These are phyloP conservation scores for Carpinus fangiana DNA, from an alignment of 306 rosid species.

Conservation along the genomic window DNA sequence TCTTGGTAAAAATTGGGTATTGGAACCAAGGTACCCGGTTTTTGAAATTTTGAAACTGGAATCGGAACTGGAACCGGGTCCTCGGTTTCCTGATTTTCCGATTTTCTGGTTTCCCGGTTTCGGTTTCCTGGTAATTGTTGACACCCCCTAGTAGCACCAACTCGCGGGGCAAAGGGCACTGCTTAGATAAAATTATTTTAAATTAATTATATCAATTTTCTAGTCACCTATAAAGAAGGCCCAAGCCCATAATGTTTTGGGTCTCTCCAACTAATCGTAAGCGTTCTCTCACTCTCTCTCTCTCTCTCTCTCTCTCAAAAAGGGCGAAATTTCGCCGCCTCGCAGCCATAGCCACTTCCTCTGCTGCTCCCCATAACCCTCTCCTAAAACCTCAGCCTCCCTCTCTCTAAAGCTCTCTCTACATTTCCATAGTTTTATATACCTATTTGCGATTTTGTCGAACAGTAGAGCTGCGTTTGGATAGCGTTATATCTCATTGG, in stretches of 20 bases:
- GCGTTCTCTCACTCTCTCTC: background rate
- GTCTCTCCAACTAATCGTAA: background rate
- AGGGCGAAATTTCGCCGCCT: slow-evolving; percentile 52
- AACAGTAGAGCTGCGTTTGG: background rate
- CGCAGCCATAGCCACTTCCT: slow-evolving; percentile 37
- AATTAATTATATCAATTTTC: too few species aligned
- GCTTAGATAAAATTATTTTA: too few species aligned
- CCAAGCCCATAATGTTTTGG: slow-evolving; percentile 18
- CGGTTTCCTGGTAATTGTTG: too few species aligned
- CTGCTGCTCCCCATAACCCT: slow-evolving; percentile 9
- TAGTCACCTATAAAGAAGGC: background rate
- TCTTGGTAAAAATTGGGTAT: too few species aligned
- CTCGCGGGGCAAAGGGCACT: too few species aligned
- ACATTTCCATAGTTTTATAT: background rate
- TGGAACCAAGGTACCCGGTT: too few species aligned
- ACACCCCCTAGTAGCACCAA: too few species aligned
- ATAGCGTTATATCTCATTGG: slow-evolving; percentile 17
- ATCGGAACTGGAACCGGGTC: too few species aligned
- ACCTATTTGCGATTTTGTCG: background rate
- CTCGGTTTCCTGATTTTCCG: too few species aligned
- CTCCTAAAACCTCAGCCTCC: slow-evolving; percentile 24
- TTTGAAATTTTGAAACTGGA: too few species aligned
- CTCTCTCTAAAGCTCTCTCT: slow-evolving; percentile 14
- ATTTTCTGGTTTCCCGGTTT: too few species aligned
- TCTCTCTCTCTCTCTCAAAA: slow-evolving; percentile 6